phyloP scores from a whole-genome alignment of 352 stramenopile species.

The Phytophthora hibernalis region DNA sequence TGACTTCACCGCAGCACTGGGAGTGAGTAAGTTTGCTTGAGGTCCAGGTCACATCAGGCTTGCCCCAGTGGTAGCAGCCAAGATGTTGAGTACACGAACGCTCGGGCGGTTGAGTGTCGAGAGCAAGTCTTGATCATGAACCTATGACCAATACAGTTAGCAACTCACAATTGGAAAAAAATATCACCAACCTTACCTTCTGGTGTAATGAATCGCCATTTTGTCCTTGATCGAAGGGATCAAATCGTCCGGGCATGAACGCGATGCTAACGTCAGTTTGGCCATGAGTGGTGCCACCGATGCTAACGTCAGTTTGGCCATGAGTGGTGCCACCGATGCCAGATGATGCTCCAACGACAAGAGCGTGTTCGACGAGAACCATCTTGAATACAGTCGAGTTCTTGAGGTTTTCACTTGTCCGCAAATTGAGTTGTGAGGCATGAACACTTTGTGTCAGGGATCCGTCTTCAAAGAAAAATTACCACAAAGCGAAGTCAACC shows the following conservation, averaged over 20 bases:
- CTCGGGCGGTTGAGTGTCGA: conserved; percentile 12
- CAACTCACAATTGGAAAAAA: too few relatives aligned
- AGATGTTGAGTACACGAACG: conserved; percentile 21
- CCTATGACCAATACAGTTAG: background rate
- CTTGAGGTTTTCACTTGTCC: background rate
- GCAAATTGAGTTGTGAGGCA: too few relatives aligned
- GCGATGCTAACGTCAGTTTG: conserved; percentile 20
- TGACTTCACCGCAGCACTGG: conserved; percentile 23
- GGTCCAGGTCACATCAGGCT: conserved; percentile 21
- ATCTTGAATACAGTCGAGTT: background rate
- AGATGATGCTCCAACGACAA: conserved; percentile 21
- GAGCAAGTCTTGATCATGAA: conserved; percentile 24
- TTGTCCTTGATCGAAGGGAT: conserved; percentile 24
- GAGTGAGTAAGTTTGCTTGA: conserved; percentile 24
- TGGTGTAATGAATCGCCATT: conserved; percentile 28
- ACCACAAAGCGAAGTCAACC: too few relatives aligned
- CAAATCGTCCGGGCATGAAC: conserved; percentile 18
- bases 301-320: conserved; percentile 18
- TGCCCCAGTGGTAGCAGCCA: conserved; percentile 14
- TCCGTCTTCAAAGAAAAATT: too few relatives aligned
- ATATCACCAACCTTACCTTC: background rate
- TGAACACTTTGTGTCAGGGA: too few relatives aligned
- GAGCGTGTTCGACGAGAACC: conserved; percentile 6
- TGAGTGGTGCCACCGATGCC: conserved; percentile 20
- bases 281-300: conserved; percentile 18